Evolutionary conservation across 257 asterid species (phyloP).

Genomic region (Ehretia macrophylla): DNA sequence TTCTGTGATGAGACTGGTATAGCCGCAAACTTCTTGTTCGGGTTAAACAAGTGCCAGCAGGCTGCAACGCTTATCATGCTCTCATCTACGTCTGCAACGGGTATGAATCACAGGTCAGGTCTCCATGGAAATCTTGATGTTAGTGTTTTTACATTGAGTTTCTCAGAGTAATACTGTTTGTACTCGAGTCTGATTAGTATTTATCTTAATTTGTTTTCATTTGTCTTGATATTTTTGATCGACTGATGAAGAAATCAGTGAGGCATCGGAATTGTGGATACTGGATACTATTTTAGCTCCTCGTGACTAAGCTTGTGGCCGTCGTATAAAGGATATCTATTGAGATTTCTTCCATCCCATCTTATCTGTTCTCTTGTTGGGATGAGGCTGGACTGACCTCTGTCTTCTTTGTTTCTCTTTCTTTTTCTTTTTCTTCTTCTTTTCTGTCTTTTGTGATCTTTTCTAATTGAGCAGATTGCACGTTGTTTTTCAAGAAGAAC

Average conservation of each 20-base stretch:
- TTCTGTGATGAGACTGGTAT: no score
- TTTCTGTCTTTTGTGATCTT: no score
- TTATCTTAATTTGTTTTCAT: slow-evolving; percentile 2
- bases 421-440: no score
- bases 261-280: slow-evolving; percentile 35
- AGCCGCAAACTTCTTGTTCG: no score
- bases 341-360: slow-evolving; percentile 42
- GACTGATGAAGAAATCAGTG: slow-evolving; percentile 18
- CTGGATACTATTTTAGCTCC: no score
- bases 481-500: no score
- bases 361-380: slow-evolving; percentile 29
- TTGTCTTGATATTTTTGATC: background rate
- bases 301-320: slow-evolving; percentile 72
- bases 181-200: background rate
- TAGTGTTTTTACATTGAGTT: no score
- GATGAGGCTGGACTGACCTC: background rate
- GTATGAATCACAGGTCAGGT: no score
- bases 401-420: background rate
- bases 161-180: background rate
- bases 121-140: no score
- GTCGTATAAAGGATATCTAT: slow-evolving; percentile 19
- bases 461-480: no score
- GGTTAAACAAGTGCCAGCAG: no score
- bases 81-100: background rate
- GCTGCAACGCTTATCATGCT: no score